phyloP scores from a whole-genome alignment of 2,329 filamentous ascomycete genomes.

The Fusarium sp. region DNA sequence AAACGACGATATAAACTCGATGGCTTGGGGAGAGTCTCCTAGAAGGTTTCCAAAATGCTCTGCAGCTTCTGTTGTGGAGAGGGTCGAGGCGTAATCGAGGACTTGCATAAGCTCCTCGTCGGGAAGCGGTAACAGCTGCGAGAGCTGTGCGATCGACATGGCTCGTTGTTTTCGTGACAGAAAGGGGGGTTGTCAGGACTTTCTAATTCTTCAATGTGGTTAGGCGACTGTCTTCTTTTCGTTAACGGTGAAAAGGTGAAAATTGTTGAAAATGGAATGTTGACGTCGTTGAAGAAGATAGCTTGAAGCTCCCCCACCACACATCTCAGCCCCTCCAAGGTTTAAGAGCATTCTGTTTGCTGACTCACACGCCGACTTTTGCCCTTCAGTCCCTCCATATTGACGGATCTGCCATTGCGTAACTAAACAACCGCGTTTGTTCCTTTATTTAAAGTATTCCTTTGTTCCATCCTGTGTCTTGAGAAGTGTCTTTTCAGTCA shows the following conservation, averaged over 20 bases:
- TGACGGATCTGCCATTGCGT: neutral
- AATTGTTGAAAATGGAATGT: conserved; percentile 1
- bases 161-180: neutral
- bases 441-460: neutral
- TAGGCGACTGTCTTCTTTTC: neutral
- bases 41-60: conserved; percentile 90
- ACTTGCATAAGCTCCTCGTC: conserved; percentile 87
- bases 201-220: neutral
- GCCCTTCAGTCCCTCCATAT: neutral
- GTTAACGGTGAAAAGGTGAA: neutral
- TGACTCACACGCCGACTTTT: conserved; percentile 39
- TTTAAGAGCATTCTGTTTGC: conserved; percentile 5
- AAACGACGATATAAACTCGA: conserved; percentile 84
- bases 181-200: rapidly evolving
- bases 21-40: conserved; percentile 81
- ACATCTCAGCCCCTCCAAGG: conserved; percentile 32
- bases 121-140: conserved; percentile 84
- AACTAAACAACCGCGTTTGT: neutral
- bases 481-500: neutral
- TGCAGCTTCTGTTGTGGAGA: conserved; percentile 81
- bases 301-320: conserved; percentile 40
- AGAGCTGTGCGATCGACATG: conserved; percentile 76
- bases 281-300: conserved; percentile 37
- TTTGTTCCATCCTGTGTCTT: neutral
- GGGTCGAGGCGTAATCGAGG: conserved; percentile 80